Base-by-base conservation (phyloP, 352 stramenopile genomes). In the Phytopythium vexans region DNA sequence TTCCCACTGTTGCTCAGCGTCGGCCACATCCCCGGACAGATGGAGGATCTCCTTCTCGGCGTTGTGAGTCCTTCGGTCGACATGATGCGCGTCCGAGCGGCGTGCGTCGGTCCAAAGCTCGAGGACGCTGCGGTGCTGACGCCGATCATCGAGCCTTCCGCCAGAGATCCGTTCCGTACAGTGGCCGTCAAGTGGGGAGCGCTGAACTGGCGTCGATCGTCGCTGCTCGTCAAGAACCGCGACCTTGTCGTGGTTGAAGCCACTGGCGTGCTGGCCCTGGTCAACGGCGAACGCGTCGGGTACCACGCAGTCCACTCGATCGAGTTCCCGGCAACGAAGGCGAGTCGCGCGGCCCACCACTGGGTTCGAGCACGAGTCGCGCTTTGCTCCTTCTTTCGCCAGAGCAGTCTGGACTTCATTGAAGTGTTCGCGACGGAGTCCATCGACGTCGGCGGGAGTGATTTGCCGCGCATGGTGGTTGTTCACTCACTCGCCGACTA, bases 281-380 rank as follows among this genome's bases (percentile, higher is more conserved):
- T 38, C 0, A 71, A 74, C 11, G 62, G 62, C 32, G 71, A 85
- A 42, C 57, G 63, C 39, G 53, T 89, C 11, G 77, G 74, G 8
- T 89, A 71, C 57, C 71, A 89, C n/a, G 35, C 84, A 1, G 48
- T 86, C 45, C 74, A 88, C 67, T 81, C 69, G 38, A 62, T 82
- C 35, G 54, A 58, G 37, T 74, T 74, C 45, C 40, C 62, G 6
- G 50, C 69, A 40, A 74, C 66, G 2, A 33, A n/a, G 32, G 32
- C 33, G 12, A 40, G 6, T 33, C 62, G 61, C 4, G 41, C 60
- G 14, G 49, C 67, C 1, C 57, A 62, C 0, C 58, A 58, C 35
- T 60, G 64, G 21, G 49, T 73, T 10, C 70, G 74, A 10, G 74
- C 66, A 7, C 73, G 73, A 53, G 47, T 85, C 15, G 81, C 74